Conservation (phyloP, 331 rosid genomes). For the Malus hybrid region DNA sequence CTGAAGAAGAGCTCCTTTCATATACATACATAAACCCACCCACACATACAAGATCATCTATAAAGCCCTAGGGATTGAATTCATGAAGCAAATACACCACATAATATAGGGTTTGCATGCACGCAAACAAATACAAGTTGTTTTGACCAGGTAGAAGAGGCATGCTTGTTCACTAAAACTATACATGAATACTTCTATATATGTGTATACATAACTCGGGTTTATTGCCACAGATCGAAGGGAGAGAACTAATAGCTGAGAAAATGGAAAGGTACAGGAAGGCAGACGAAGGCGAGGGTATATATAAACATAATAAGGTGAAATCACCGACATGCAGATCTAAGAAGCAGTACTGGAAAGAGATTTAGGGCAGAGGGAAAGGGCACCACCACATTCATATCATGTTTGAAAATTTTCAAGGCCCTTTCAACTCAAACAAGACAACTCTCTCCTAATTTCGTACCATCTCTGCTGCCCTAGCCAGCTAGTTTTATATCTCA, state of each 20-base stretch:
- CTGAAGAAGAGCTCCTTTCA: constrained; percentile 79
- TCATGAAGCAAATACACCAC: too few species aligned
- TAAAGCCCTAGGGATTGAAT: neutral
- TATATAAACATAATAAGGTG: constrained; percentile 7
- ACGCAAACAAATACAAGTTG: neutral
- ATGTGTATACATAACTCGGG: too few species aligned
- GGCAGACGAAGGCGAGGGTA: neutral
- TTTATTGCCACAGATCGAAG: neutral
- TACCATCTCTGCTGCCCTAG: neutral
- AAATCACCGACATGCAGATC: constrained; percentile 43
- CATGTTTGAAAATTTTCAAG: constrained; percentile 14
- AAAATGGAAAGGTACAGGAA: constrained; percentile 14
- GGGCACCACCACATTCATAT: constrained; percentile 3
- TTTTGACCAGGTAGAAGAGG: neutral
- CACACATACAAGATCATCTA: neutral
- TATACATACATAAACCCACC: neutral
- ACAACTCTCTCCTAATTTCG: constrained; percentile 8
- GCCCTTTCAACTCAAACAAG: constrained; percentile 22
- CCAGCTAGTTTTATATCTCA: neutral
- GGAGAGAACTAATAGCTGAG: neutral
- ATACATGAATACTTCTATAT: too few species aligned
- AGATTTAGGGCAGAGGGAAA: constrained; percentile 35
- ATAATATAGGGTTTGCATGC: neutral
- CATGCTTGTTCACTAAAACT: neutral
- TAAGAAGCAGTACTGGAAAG: constrained; percentile 6